Evolutionary conservation across 768 basidiomycete species (phyloP), one percentile per base, ranked within the genome.

Genomic region (Clathrus columnatus): DNA sequence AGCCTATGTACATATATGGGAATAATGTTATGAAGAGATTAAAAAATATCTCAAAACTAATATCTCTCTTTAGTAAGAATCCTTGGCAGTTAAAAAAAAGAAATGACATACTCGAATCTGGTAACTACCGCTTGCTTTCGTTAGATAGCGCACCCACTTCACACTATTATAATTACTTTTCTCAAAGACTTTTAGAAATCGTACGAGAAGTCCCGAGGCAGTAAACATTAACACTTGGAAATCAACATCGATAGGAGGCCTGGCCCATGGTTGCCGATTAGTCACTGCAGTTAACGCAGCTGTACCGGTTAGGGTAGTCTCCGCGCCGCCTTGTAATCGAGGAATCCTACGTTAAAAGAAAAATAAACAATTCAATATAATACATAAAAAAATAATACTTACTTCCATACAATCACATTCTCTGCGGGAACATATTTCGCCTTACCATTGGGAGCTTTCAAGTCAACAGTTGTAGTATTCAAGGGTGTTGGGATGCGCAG

Each of bases 221-320:
- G 96, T 98, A 70, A 98, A 91, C 96, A 99, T 99, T 62, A 99
- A 77, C 56, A 99, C 96, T 72, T 94, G 92, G 72, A 99, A 99
- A 69, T 99, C 96, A 60, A 98, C 85, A 61, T 95, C 91, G 64
- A 99, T 98, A 6, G 96, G 96, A 17, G 96, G 96, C 53, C 96
- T 77, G 2, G 94, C 93, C 96, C 96, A 99, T 4, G 95, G 85
- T 77, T 97, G 93, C 29, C 92, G 84, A 57, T 83, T 79, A 0
- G 96, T 99, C 28, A 92, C 95, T 57, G 83, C 81, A 1, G 94
- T 91, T 59, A 98, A 73, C 29, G 80, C 78, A 5, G 92, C 95
- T 7, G 84, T 81, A 0, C 83, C 96, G 1, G 81, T 80, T 54
- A 98, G 80, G 0, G 91, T 91, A 60, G 83, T 80, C 69, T 99